Conservation (phyloP, 2,329 filamentous ascomycete species). For the Amauroascus verrucosus region DNA sequence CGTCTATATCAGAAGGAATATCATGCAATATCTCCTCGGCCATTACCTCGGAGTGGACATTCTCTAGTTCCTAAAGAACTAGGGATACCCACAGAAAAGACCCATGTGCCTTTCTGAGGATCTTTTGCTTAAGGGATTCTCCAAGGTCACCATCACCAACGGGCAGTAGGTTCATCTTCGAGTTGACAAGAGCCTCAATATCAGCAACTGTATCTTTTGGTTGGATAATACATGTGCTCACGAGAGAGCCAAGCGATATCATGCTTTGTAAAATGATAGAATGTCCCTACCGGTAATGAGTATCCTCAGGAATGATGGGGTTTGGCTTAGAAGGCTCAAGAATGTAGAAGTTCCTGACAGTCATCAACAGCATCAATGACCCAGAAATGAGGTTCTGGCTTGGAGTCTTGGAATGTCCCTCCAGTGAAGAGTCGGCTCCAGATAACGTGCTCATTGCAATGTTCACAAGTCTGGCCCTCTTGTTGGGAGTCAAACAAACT, state of each 20-base stretch:
- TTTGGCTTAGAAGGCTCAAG: constrained; percentile 4
- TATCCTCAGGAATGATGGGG: neutral
- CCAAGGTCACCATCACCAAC: neutral
- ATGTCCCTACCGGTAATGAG: neutral
- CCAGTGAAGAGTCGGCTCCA: neutral
- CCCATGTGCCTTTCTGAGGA: constrained; percentile 30
- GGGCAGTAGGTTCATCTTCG: neutral
- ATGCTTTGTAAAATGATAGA: neutral
- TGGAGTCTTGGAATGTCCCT: constrained; percentile 12
- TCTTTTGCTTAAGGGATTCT: constrained; percentile 20
- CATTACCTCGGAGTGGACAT: no score
- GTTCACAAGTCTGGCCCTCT: neutral
- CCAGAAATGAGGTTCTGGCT: constrained; percentile 25
- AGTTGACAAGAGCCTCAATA: neutral
- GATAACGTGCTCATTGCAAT: neutral
- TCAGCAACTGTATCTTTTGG: neutral
- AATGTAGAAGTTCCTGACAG: constrained; percentile 6
- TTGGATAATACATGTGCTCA: neutral
- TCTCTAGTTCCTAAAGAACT: constrained; percentile 23
- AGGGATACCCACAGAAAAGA: constrained; percentile 32
- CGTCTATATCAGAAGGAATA: no score
- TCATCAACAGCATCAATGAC: constrained; percentile 19
- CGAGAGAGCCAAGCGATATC: neutral
- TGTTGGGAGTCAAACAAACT: neutral
- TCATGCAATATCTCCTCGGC: no score